Evolutionary conservation across 2,329 filamentous ascomycete genomes (phyloP).

Genomic region (Purpureocillium lavendulum): DNA sequence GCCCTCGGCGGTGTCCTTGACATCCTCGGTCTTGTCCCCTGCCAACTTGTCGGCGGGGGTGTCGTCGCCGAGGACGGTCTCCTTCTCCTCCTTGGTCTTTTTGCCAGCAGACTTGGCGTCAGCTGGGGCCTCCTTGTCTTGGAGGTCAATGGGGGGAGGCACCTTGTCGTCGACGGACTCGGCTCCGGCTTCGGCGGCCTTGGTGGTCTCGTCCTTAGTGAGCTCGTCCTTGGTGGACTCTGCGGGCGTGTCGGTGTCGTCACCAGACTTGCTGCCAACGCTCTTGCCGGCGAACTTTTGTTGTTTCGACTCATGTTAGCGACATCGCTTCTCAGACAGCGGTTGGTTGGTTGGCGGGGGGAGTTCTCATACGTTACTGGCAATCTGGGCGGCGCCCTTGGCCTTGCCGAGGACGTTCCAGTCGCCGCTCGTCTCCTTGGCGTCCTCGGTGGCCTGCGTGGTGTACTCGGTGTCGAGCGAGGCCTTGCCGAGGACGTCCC

Average conservation of each 20-base stretch:
- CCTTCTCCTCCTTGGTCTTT: too few relatives aligned
- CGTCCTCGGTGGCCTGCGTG: constrained; percentile 22
- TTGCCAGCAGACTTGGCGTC: too few relatives aligned
- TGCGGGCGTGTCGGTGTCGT: too few relatives aligned
- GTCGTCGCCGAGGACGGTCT: too few relatives aligned
- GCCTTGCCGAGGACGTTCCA: constrained; percentile 21
- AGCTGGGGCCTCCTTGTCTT: constrained; percentile 2
- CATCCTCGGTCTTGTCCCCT: neutral
- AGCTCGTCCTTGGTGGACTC: neutral
- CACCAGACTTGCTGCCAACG: too few relatives aligned
- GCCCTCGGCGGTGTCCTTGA: too few relatives aligned
- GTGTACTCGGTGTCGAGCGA: constrained; percentile 31
- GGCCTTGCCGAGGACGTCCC: constrained; percentile 33
- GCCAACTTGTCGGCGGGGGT: too few relatives aligned
- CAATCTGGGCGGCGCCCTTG: constrained; percentile 15
- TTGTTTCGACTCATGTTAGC: too few relatives aligned
- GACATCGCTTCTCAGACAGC: too few relatives aligned
- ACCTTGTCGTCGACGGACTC: neutral
- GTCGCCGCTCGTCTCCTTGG: constrained; percentile 17
- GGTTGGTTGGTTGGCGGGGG: constrained; percentile 13
- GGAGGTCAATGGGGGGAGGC: neutral
- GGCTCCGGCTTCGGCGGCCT: neutral
- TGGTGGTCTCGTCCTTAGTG: neutral
- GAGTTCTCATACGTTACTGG: constrained; percentile 5
- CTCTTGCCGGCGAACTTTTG: too few relatives aligned